Evolutionary conservation across 2,329 filamentous ascomycete genomes (phyloP), one percentile per base, ranked within the genome.

Genomic region (Colletotrichum sp.): DNA sequence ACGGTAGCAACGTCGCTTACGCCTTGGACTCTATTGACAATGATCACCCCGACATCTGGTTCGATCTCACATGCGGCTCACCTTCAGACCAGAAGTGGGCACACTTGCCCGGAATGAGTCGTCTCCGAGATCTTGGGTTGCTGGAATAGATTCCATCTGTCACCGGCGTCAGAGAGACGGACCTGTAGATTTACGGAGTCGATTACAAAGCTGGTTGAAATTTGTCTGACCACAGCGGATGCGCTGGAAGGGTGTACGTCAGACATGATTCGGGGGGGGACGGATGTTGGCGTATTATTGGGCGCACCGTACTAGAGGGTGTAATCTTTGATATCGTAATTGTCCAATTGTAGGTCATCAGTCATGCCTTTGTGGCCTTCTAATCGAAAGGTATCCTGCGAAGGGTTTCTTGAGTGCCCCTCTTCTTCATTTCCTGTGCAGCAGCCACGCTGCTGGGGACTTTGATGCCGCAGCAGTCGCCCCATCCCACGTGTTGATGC

Each of bases 401-500:
- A 79, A 98, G 83, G 18, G 88, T 86, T 76, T 92, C 88, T 8
- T 85, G 89, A 55, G 87, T 89, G 18, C 90, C 92, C 71, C 89
- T 89, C 88, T 98, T 99, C 88, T 91, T 93, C 90, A 94, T 93
- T 86, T 98, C 96, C 79, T 96, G 93, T 16, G 95, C 95, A 1
- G 97, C 98, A 32, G 96, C 98, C 73, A 99, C 90, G 69, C 95
- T 96, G 82, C 96, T 98, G 0, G 97, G 98, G 18, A 99, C 97
- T 81, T 98, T 96, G 85, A 99, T 99, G 30, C 97, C 97, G 83
- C 97, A 99, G 85, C 97, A 99, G 84, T 99, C 97, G 7, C 96
- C 96, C 95, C 97, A 99, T 26, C 92, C 92, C 71, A 89, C 92
- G 64, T 91, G 90, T 67, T 93, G 91, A 85, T 97, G 94, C 77